Evolutionary conservation across 768 basidiomycete genomes (phyloP), one percentile per base, ranked within the genome.

Genomic region (Aureoboletus auriporus): DNA sequence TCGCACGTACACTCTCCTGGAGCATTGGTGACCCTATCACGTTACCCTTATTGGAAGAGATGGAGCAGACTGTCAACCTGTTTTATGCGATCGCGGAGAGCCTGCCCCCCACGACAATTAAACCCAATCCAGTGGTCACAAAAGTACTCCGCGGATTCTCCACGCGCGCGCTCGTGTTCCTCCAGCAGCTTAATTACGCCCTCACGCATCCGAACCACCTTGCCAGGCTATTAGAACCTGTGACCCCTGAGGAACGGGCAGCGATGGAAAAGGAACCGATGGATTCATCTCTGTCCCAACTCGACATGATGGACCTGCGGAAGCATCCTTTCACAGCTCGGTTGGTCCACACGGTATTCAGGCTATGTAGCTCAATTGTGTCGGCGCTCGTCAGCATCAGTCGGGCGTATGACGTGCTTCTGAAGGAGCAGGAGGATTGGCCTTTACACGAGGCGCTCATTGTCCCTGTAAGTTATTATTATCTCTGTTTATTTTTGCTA

Each of bases 151-250:
- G 75, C 1, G 80, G 79, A 14, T 93, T 90, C 64, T 79, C 83
- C 3, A 72, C 72, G 1, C 81, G 80, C 51, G 83, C 86, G 0
- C 68, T 93, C 16, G 72, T 81, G 29, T 78, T 95, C 23, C 73
- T 96, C 1, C 91, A 93, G 60, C 88, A 93, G 54, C 69, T 96
- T 52, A 93, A 93, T 65, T 93, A 93, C 55, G 88, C 90, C 0
- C 75, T 95, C 40, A 86, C 90, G 0, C 93, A 97, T 65, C 93
- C 93, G 7, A 89, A 93, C 59, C 86, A 93, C 57, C 76, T 96
- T 11, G 82, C 86, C 1, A 84, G 84, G 54, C 72, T 90, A 26
- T 73, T 94, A 56, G 90, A 94, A 49, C 85, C 91, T 6, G 75
- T 89, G 12, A 86, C 86, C 0, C 63, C 76, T 2, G 90, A 91